Evolutionary conservation across 2,329 filamentous ascomycete genomes (phyloP).

Genomic region (Nigrospora oryzae): DNA sequence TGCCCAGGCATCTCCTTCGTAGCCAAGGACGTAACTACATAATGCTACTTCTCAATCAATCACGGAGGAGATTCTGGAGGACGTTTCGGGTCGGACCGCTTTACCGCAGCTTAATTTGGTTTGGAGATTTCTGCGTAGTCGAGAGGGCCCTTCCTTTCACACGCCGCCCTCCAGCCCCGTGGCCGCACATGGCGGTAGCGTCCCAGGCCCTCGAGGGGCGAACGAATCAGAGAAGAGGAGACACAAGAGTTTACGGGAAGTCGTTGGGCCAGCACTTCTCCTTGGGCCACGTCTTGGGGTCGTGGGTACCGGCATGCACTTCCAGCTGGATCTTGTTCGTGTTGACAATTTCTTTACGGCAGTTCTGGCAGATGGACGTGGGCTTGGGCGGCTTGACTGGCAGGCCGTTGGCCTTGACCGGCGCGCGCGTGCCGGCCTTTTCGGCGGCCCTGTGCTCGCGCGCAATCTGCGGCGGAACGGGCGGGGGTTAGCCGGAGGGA

Average conservation of each 20-base stretch:
- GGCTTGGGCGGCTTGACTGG: slow-evolving; percentile 45
- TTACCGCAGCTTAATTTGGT: no score
- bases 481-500: neutral
- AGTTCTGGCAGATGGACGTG: slow-evolving; percentile 42
- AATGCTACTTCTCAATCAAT: no score
- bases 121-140: no score
- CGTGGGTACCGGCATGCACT: slow-evolving; percentile 43
- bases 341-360: slow-evolving; percentile 41
- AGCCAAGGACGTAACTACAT: no score
- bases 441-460: slow-evolving; percentile 49
- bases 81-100: no score
- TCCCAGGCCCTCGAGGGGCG: no score
- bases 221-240: no score
- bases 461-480: slow-evolving; percentile 35
- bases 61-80: no score
- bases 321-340: slow-evolving; percentile 42
- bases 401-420: slow-evolving; percentile 45
- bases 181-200: no score
- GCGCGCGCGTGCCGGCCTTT: slow-evolving; percentile 41
- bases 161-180: no score
- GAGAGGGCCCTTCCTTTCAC: no score
- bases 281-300: slow-evolving; percentile 41
- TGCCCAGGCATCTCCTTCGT: no score
- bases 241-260: slow-evolving; percentile 15
- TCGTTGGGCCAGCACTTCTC: slow-evolving; percentile 51